Percentiles rank a stretch among this genome's conserved stretches.
These are phyloP conservation scores for Casuarina cunninghamiana DNA, from an alignment of 306 rosid genomes.

Conservation along the genomic window DNA sequence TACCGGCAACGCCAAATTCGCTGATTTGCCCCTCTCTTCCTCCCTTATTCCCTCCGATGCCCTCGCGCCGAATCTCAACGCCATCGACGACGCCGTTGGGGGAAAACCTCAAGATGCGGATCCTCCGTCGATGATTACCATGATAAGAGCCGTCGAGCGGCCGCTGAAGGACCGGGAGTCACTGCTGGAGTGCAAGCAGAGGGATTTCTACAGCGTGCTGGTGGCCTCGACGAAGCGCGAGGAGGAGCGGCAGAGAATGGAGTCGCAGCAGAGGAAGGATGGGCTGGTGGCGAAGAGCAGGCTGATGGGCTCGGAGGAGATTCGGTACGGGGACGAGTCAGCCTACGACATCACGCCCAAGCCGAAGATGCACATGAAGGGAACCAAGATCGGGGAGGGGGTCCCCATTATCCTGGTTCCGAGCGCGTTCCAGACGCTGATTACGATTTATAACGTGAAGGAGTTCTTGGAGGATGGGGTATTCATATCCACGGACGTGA, in stretches of 20 bases:
- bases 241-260: constrained; percentile 83
- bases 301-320: constrained; percentile 71
- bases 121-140: constrained; percentile 42
- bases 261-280: constrained; percentile 93
- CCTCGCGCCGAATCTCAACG: constrained; percentile 1
- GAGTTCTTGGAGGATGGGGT: constrained; percentile 96
- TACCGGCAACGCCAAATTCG: constrained; percentile 34
- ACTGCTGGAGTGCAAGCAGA: constrained; percentile 75
- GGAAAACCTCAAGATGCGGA: constrained; percentile 8
- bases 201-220: constrained; percentile 71
- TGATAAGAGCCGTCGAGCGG: constrained; percentile 61
- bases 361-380: constrained; percentile 81
- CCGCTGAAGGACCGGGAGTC: constrained; percentile 86
- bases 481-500: constrained; percentile 82
- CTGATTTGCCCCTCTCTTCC: constrained; percentile 34
- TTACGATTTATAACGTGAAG: constrained; percentile 86
- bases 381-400: constrained; percentile 84
- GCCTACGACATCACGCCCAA: constrained; percentile 70
- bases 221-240: constrained; percentile 84
- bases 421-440: constrained; percentile 87
- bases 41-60: constrained; percentile 13
- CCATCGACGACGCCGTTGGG: constrained; percentile 7
- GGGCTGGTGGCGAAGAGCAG: constrained; percentile 93
- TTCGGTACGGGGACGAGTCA: constrained; percentile 69
- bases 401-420: constrained; percentile 93